Base-by-base conservation (phyloP, 192 early-diverging fungal genomes). In the Rhizophagus clarus region DNA sequence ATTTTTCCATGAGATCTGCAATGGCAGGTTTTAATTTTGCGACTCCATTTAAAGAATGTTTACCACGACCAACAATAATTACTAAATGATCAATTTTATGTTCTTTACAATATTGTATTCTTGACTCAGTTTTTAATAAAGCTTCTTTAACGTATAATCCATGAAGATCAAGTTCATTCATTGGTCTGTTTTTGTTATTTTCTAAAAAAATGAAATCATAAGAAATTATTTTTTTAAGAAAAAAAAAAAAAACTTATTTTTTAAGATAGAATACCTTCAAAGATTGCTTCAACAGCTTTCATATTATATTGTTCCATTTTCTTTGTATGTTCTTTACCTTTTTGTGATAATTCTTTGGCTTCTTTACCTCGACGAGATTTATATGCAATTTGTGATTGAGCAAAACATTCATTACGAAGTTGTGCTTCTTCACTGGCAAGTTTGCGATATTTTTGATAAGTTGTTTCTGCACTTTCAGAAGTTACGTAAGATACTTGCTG, bases 21-120 rank as follows among this genome's bases (percentile, higher is more conserved):
- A 94, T 87, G 22, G 91, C 91, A 10, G 93, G 93, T 77, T 91
- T 92, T 37, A 94, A 84, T 78, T 90, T 94, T 24, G 91, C 85
- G 37, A 93, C 80, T 8, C 88, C 81, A 56, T 83, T 82, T 24
- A 82, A 32, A 40, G 87, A 88, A 70, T 93, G 91, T 14, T 86
- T 83, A 0, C 93, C 93, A 76, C 82, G 81, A 37, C 93, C 93
- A 17, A 91, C 91, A 81, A 94, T 93, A 20, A 94, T 89, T 2
- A 77, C 80, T 67, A 92, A 78, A 42, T 85, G 45, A 45, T 83
- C 77, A 37, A 83, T 77, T 1, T 83, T 80, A 29, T 87, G 84
- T 61, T 71, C 74, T 75, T 89, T 69, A 81, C 92, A 94, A 37
- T 79, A 61, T 15, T 71, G 56, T 20, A 93, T 85, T 28, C 88